Base-by-base conservation (phyloP, 805 yeast species). In the Ogataea zsoltii region DNA sequence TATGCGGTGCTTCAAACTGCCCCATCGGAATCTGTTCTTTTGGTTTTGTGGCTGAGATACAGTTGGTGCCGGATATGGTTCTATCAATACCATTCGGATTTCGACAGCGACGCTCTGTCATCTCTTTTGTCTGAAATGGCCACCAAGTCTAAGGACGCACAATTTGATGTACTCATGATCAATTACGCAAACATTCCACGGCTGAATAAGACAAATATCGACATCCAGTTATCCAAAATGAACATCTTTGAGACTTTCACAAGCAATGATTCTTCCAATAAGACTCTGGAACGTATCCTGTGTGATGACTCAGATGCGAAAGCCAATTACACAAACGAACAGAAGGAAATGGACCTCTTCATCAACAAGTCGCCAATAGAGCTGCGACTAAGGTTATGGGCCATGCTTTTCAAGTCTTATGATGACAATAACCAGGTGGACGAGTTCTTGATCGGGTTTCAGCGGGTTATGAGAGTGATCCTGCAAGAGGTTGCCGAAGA, bases 381-480 rank as follows among this genome's bases (percentile, higher is more conserved):
- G 17, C 74, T 89, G 60, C 79, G 78, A 45, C 66, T 90, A 31
- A 82, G 83, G 43, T 65, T 94, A 2, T 91, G 97, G 96, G 79
- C 78, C 26, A 73, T 85, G 18, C 67, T 91, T 14, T 72, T 88
- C 38, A 79, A 76, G 50, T 75, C 75, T 44, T 87, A 85, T 54
- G 59, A 65, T 12, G 59, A 58, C 2, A 55, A 61, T 15, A 33
- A 50, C 2, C 56, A 67, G 17, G 33, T 64, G 2, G 62, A 62
- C 0, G 70, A 74, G 18, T 71, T 75, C 28, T 69, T 73, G 32
- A 53, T 56, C 14, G 82, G 87, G 0, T 76, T 84, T 51, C 79
- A 77, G 35, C 70, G 68, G 21, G 77, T 79, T 12, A 46, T 88
- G 2, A 57, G 61, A 2, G 65, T 80, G 15, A 61, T 85, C 16